These are phyloP conservation scores for Nidularia pulvinata DNA, from an alignment of 768 basidiomycete genomes.

Conservation along the genomic window DNA sequence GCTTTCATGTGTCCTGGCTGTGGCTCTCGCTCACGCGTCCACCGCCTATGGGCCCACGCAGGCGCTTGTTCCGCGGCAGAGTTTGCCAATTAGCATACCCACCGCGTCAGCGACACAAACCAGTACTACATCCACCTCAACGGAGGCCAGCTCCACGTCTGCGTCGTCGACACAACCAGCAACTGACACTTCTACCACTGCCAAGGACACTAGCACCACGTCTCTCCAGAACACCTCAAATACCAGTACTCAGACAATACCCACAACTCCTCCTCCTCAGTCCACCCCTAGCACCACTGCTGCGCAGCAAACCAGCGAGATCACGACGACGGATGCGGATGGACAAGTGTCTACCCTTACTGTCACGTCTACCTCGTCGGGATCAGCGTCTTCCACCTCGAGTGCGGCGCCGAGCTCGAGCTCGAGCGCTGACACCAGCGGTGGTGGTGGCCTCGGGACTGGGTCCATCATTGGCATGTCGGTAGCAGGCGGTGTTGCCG, in stretches of 20 bases:
- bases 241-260: slow-evolving; percentile 10
- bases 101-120: slow-evolving; percentile 4
- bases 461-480: slow-evolving; percentile 82
- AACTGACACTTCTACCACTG: slow-evolving; percentile 9
- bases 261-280: slow-evolving; percentile 4
- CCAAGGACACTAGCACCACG: slow-evolving; percentile 8
- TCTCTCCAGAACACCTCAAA: background rate
- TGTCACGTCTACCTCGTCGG: slow-evolving; percentile 12
- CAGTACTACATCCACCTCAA: slow-evolving; percentile 4
- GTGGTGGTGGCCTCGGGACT: slow-evolving; percentile 46
- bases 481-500: slow-evolving; percentile 77
- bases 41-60: slow-evolving; percentile 8
- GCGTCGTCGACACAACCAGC: slow-evolving; percentile 6
- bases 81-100: background rate
- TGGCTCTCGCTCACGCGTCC: slow-evolving; percentile 12
- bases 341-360: slow-evolving; percentile 22
- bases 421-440: slow-evolving; percentile 6
- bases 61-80: slow-evolving; percentile 6
- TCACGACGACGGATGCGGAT: slow-evolving; percentile 11
- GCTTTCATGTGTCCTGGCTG: slow-evolving; percentile 20
- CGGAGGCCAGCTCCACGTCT: slow-evolving; percentile 6
- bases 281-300: slow-evolving; percentile 5
- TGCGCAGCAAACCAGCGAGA: slow-evolving; percentile 3
- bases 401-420: slow-evolving; percentile 17
- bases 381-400: slow-evolving; percentile 8